These are phyloP conservation scores for Fusarium nelsonii DNA, from an alignment of 2,329 filamentous ascomycete genomes.

Conservation along the genomic window DNA sequence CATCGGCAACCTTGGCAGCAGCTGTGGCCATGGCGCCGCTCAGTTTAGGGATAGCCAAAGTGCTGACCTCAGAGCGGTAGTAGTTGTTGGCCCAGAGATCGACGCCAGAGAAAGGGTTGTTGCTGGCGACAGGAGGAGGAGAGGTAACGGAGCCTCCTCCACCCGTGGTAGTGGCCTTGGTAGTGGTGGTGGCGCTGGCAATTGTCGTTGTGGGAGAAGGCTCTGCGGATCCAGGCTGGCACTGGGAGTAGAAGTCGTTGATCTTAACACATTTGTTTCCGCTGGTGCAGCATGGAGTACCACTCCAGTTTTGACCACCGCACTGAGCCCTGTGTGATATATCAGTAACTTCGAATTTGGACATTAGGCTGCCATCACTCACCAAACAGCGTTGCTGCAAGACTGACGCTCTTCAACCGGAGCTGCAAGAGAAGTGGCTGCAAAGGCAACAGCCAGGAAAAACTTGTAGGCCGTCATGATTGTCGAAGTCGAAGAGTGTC, in stretches of 20 bases:
- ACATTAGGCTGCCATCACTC: accelerated
- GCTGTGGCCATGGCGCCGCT: slow-evolving; percentile 66
- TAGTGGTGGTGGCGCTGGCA: slow-evolving; percentile 31
- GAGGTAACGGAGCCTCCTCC: slow-evolving; percentile 31
- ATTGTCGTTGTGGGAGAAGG: slow-evolving; percentile 34
- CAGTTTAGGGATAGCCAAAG: slow-evolving; percentile 71
- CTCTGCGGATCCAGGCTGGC: slow-evolving; percentile 30
- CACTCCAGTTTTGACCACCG: slow-evolving; percentile 59
- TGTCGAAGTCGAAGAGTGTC: slow-evolving; percentile 1
- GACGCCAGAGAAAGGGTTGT: slow-evolving; percentile 67
- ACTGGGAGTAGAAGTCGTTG: slow-evolving; percentile 46
- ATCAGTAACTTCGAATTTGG: background rate
- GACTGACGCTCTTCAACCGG: slow-evolving; percentile 54
- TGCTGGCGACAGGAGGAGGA: slow-evolving; percentile 52
- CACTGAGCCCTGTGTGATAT: slow-evolving; percentile 55
- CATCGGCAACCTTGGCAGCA: slow-evolving; percentile 64
- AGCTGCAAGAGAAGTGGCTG: slow-evolving; percentile 53
- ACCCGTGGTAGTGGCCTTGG: slow-evolving; percentile 6
- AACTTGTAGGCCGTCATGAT: slow-evolving; percentile 35
- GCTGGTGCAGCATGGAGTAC: slow-evolving; percentile 58
- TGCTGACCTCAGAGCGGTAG: slow-evolving; percentile 67
- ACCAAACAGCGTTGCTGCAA: slow-evolving; percentile 39
- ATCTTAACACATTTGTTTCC: slow-evolving; percentile 44
- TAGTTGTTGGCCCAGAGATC: slow-evolving; percentile 66
- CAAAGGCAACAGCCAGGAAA: slow-evolving; percentile 36